A percentile compares a stretch with the other conserved stretches of the same genome.
Evolutionary conservation across 2,329 filamentous ascomycete genomes (phyloP).

Genomic region (Raffaelea arxii): DNA sequence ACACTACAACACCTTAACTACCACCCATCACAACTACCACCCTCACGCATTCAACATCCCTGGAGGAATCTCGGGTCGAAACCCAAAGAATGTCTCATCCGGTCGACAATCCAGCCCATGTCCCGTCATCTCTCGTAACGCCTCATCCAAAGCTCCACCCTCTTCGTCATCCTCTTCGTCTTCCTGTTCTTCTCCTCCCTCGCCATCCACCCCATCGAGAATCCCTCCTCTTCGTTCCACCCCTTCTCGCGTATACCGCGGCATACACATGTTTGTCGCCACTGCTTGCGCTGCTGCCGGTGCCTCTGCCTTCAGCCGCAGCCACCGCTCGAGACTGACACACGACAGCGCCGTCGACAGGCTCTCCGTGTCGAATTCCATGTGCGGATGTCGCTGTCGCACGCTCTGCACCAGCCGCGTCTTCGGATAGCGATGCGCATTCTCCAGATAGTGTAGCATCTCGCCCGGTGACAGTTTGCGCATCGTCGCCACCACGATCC

Average conservation of each 20-base stretch:
- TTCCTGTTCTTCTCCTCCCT: slow-evolving; percentile 15
- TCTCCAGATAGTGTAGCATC: slow-evolving; percentile 38
- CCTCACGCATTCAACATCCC: slow-evolving; percentile 9
- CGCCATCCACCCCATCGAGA: slow-evolving; percentile 27
- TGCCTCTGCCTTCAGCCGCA: slow-evolving; percentile 5
- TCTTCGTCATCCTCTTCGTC: background rate
- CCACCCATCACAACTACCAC: background rate
- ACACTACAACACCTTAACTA: background rate
- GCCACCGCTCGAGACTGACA: slow-evolving; percentile 14
- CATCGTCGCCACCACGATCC: slow-evolving; percentile 24
- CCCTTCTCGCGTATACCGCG: slow-evolving; percentile 8
- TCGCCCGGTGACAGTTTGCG: slow-evolving; percentile 40
- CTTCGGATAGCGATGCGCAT: slow-evolving; percentile 35
- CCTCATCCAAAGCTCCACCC: too few species aligned
- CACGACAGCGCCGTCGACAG: slow-evolving; percentile 18
- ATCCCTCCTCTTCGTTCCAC: slow-evolving; percentile 24
- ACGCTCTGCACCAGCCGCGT: slow-evolving; percentile 33
- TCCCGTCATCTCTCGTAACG: slow-evolving; percentile 9
- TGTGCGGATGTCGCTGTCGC: slow-evolving; percentile 27
- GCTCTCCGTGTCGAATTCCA: slow-evolving; percentile 35
- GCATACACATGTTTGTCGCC: slow-evolving; percentile 4
- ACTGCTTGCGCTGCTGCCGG: slow-evolving; percentile 1
- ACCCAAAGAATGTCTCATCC: slow-evolving; percentile 24
- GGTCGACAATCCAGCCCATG: slow-evolving; percentile 26
- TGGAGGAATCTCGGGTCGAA: slow-evolving; percentile 10